Conservation (phyloP, 2,329 filamentous ascomycete genomes). For the Nigrospora sphaerica region DNA sequence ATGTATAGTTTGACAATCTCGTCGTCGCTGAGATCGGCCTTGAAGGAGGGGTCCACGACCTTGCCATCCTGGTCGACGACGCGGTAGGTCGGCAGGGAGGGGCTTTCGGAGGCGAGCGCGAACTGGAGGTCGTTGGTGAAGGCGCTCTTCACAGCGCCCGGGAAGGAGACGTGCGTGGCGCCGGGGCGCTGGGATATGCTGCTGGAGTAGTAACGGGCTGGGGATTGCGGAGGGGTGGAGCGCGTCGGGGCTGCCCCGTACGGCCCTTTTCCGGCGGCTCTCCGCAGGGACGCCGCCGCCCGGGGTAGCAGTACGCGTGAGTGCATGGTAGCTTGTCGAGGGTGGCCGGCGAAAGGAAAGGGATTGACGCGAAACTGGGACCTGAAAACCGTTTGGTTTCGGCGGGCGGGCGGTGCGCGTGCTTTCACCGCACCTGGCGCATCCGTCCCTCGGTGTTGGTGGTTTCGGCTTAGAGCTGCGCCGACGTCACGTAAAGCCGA, state of each 20-base stretch:
- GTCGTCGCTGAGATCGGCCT: slow-evolving; percentile 61
- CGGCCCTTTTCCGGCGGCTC: slow-evolving; percentile 1
- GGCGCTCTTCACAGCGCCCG: slow-evolving; percentile 89
- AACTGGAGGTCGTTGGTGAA: slow-evolving; percentile 80
- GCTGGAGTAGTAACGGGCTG: slow-evolving; percentile 23
- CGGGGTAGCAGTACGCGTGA: background rate
- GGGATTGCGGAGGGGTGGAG: background rate
- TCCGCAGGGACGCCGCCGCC: background rate
- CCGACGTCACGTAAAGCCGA: slow-evolving; percentile 2
- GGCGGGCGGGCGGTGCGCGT: background rate
- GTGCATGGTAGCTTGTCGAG: background rate
- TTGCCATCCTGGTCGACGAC: slow-evolving; percentile 83
- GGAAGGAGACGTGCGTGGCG: slow-evolving; percentile 62
- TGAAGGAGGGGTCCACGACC: slow-evolving; percentile 67
- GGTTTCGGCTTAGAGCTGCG: background rate
- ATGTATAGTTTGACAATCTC: slow-evolving; percentile 53
- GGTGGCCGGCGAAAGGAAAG: background rate
- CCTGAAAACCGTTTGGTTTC: background rate
- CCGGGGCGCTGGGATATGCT: slow-evolving; percentile 50
- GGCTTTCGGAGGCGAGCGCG: slow-evolving; percentile 62
- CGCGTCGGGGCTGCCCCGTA: background rate
- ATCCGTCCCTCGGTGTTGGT: background rate
- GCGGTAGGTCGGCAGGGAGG: slow-evolving; percentile 84
- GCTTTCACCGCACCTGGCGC: background rate
- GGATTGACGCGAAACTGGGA: background rate